phyloP scores from a whole-genome alignment of 306 rosid species.

The Luffa aegyptiaca region DNA sequence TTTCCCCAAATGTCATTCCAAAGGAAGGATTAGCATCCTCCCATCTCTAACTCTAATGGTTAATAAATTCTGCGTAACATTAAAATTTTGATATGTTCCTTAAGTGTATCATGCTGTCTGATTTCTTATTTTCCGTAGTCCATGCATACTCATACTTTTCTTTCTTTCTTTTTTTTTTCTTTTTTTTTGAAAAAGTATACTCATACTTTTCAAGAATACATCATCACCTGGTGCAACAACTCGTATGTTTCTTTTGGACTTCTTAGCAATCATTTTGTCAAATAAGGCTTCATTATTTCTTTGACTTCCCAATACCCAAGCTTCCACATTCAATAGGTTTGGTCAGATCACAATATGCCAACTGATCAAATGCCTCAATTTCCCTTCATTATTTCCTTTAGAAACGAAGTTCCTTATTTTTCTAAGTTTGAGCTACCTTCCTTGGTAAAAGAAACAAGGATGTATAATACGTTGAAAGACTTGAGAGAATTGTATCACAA shows the following conservation, averaged over 20 bases:
- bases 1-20: neutral
- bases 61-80: neutral
- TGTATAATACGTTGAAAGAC: neutral
- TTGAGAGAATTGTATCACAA: neutral
- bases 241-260: neutral
- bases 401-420: neutral
- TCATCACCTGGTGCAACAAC: neutral
- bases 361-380: neutral
- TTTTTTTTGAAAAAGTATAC: neutral
- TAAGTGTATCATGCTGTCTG: neutral
- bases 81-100: neutral
- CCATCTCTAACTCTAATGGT: neutral
- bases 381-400: neutral
- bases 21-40: neutral
- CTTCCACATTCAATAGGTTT: neutral
- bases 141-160: neutral
- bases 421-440: neutral
- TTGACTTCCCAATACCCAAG: neutral
- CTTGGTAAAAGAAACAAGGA: neutral
- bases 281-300: neutral
- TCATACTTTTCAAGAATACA: neutral
- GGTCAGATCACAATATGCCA: neutral
- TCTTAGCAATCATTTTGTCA: neutral
- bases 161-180: too few species aligned
- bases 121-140: neutral